Conservation (phyloP, 148 eudicot species). For the Talinum fruticosum region DNA sequence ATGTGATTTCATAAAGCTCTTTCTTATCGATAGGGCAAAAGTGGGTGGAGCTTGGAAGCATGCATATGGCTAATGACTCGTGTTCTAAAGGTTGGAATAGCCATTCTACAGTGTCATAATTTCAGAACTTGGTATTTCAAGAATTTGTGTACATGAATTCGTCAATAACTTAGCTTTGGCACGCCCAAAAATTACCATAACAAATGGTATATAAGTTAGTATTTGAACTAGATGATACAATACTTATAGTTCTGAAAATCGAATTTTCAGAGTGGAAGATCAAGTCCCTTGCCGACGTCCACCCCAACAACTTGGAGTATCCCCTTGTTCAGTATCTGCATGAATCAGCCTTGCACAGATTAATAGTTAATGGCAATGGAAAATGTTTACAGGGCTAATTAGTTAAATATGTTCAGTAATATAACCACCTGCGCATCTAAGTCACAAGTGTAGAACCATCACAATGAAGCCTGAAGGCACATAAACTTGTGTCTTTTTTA, state of each 20-base stretch:
- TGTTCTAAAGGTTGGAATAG: no score
- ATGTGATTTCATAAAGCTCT: no score
- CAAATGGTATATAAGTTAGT: neutral
- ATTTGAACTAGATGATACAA: constrained; percentile 6
- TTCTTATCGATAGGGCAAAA: no score
- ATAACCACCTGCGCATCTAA: neutral
- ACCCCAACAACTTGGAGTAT: constrained; percentile 82
- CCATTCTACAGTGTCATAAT: no score
- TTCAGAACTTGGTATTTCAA: no score
- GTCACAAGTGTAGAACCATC: no score
- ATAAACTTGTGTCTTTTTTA: neutral
- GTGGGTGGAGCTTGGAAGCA: no score
- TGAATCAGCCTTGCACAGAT: neutral
- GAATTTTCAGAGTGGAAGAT: constrained; percentile 66
- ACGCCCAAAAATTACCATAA: neutral
- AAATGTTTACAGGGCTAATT: neutral
- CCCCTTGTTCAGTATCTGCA: constrained; percentile 85
- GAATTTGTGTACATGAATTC: no score
- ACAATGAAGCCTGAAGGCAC: neutral
- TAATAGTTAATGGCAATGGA: no score
- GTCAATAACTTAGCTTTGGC: neutral
- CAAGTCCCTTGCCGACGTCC: constrained; percentile 93
- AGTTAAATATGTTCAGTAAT: neutral
- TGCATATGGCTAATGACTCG: no score
- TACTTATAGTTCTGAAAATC: neutral